Conservation (phyloP, 768 basidiomycete genomes). For the Trametes gibbosa region DNA sequence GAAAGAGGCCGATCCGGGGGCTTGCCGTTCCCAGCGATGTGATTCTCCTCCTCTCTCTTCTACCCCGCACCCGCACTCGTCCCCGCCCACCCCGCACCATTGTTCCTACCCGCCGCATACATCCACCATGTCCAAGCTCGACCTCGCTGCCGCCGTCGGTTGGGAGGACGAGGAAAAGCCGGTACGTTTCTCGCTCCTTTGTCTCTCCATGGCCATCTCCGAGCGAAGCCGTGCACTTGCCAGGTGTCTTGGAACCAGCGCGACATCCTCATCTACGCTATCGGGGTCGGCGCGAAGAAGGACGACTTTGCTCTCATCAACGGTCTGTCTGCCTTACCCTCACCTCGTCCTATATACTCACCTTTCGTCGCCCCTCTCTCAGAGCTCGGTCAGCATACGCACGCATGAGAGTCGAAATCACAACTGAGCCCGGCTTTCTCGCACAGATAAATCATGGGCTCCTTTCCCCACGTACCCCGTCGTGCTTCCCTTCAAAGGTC, state of each 20-base stretch:
- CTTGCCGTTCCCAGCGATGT: neutral
- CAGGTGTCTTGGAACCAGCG: slow-evolving; percentile 85
- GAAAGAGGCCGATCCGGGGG: neutral
- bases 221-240: neutral
- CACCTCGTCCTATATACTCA: neutral
- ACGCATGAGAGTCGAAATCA: neutral
- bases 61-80: neutral
- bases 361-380: neutral
- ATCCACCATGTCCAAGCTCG: slow-evolving; percentile 42
- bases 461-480: slow-evolving; percentile 87
- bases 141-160: slow-evolving; percentile 69
- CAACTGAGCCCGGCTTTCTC: neutral
- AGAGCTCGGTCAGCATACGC: slow-evolving; percentile 29
- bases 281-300: slow-evolving; percentile 78
- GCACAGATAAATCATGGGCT: slow-evolving; percentile 61
- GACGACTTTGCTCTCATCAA: slow-evolving; percentile 71
- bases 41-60: neutral
- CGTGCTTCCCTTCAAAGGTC: slow-evolving; percentile 69
- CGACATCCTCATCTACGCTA: slow-evolving; percentile 75
- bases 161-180: slow-evolving; percentile 48
- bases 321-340: slow-evolving; percentile 34
- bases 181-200: slow-evolving; percentile 36
- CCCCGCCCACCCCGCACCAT: neutral
- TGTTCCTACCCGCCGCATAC: neutral
- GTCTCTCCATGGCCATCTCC: neutral